These are phyloP conservation scores for Pinus tabuliformis DNA, from an alignment of 75 land plant species.

Conservation along the genomic window DNA sequence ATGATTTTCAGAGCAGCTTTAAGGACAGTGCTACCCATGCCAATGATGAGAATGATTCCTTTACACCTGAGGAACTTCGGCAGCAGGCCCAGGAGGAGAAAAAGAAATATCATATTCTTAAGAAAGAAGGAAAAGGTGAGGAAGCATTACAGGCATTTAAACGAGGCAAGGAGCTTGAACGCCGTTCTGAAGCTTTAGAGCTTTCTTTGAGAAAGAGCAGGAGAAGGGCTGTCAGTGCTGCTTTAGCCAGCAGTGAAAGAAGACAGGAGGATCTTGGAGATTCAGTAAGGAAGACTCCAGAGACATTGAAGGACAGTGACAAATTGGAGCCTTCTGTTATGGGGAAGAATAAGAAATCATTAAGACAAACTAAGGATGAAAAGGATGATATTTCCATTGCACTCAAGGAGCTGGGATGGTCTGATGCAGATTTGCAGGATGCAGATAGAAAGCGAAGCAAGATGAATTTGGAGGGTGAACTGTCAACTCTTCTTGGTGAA, in stretches of 20 bases:
- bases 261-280: slow-evolving; percentile 14
- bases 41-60: slow-evolving; percentile 18
- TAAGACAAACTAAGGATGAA: slow-evolving; percentile 20
- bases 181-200: slow-evolving; percentile 83
- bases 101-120: slow-evolving; percentile 58
- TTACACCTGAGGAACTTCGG: slow-evolving; percentile 75
- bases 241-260: slow-evolving; percentile 4
- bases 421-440: slow-evolving; percentile 68
- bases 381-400: slow-evolving; percentile 64
- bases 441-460: slow-evolving; percentile 45
- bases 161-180: slow-evolving; percentile 89
- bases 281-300: slow-evolving; percentile 10
- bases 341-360: not conserved
- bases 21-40: slow-evolving; percentile 4
- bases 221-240: slow-evolving; percentile 26
- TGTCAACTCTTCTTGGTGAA: slow-evolving; percentile 56
- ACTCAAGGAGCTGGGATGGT: slow-evolving; percentile 92
- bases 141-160: slow-evolving; percentile 92
- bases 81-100: slow-evolving; percentile 83
- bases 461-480: slow-evolving; percentile 64
- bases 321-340: not conserved
- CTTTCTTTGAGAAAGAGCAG: slow-evolving; percentile 55
- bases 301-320: not conserved
- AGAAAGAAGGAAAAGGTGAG: slow-evolving; percentile 78
- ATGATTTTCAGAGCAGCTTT: slow-evolving; percentile 10